Base-by-base conservation (phyloP, 1,284 basidiomycete species). In the Phlebopus sp. region DNA sequence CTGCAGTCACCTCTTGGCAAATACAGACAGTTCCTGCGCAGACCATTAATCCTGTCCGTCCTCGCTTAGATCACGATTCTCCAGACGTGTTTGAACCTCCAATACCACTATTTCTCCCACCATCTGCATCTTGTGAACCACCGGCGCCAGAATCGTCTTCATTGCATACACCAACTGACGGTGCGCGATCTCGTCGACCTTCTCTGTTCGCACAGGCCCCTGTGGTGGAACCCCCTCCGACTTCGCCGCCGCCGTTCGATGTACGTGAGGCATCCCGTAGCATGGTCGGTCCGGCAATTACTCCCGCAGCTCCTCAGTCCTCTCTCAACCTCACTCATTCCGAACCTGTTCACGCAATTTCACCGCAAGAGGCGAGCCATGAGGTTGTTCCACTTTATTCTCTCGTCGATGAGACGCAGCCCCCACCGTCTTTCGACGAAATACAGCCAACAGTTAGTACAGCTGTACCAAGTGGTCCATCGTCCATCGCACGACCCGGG, bases 361-460 rank as follows among this genome's bases (percentile, higher is more conserved):
- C 23, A 40, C 31, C 32, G 19, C 18, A 23, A n/a, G 60, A 48
- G 3, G 23, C 25, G 25, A 13, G 42, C 32, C 49, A 49, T 11
- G 61, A 67, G 5, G 57, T 55, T 1, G 44, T 51, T 25, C 63
- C 63, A 8, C 40, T 39, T 36, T 63, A 60, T 50, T 59, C 55
- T 8, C 49, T 60, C 3, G 30, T 62, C 17, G 56, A 64, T 21
- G 53, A 66, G 4, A 44, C 58, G 32, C 37, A 44, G 11, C 60
- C 62, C 29, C 60, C 64, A 19, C 58, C 64, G 23, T 48, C 59
- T 2, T 62, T 64, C 21, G 52, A 59, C 23, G 60, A 62, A 29
- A 36, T 62, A 19, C 37, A 52, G 1, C 13, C 25, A 17, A 36
- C 37, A 14, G 36, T 32, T 37, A 11, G 10, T 15, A 10, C 43